Base-by-base conservation (phyloP, 805 yeast species). In the Metschnikowia colocasiae region DNA sequence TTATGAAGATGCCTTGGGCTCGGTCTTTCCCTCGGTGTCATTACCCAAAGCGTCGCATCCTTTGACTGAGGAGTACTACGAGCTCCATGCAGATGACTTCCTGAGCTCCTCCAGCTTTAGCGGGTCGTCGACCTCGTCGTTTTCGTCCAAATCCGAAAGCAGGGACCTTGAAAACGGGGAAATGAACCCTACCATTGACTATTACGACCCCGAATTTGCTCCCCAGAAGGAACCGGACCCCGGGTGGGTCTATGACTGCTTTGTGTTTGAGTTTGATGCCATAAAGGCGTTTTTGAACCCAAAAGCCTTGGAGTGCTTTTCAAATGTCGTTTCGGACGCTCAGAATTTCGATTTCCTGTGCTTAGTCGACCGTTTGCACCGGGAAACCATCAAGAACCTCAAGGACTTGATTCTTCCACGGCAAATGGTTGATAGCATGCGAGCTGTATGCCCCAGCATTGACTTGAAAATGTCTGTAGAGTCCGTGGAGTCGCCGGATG, bases 41-140 rank as follows among this genome's bases (percentile, higher is more conserved):
- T 58, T 86, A 2, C 91, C 95, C 0, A 73, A 75, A 46, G 78
- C 81, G 2, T 77, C 86, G 0, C 65, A 75, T 1, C 95, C 95
- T 0, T 50, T 86, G 9, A 75, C 74, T 7, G 60, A 68, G 12
- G 76, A 53, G 29, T 45, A 26, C 9, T 20, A 34, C 10, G 53
- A 48, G 12, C 6, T 38, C 2, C 42, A 37, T 7, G 23, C 36
- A 5, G 43, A 32, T 4, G 38, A 30, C 31, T 6, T 39, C 4
- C 36, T 42, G 45, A 29, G 26, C 15, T 37, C 26, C 7, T 16
- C 31, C 19, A 34, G 19, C 19, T 35, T 30, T 15, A 20, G 23
- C n/a, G 42, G 26, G 13, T 31, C 46, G 8, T n/a, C 31, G 0
- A 18, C 22, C 59, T 12, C 65, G 67, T 46, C 39, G 40, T 23